Conservation (phyloP, 805 yeast genomes). For the Ogataea corticis region DNA sequence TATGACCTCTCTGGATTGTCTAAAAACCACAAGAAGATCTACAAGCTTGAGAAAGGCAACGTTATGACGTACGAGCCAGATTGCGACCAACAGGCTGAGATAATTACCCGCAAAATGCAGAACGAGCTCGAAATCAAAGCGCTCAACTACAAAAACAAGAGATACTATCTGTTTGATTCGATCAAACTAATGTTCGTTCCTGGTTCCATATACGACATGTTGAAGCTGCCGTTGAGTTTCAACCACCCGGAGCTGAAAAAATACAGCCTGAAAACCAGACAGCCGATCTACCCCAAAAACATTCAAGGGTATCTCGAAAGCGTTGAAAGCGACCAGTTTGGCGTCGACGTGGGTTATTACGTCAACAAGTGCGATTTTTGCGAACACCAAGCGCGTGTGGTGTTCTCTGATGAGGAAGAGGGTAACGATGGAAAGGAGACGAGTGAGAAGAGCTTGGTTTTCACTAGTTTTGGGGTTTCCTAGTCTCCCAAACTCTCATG, state of each 20-base stretch:
- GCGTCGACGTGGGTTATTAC: constrained; percentile 26
- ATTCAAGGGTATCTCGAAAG: constrained; percentile 19
- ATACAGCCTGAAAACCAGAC: constrained; percentile 23
- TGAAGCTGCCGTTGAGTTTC: constrained; percentile 22
- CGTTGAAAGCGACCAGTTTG: constrained; percentile 25
- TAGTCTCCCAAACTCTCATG: no score
- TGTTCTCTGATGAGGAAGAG: constrained; percentile 6
- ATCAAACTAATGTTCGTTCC: constrained; percentile 33
- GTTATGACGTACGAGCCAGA: constrained; percentile 23
- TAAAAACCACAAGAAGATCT: constrained; percentile 29
- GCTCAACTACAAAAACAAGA: constrained; percentile 26
- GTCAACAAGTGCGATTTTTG: constrained; percentile 25
- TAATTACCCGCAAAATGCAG: constrained; percentile 20
- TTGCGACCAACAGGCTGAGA: constrained; percentile 6
- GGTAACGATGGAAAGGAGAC: constrained; percentile 1
- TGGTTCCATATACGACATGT: constrained; percentile 19
- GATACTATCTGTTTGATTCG: constrained; percentile 31
- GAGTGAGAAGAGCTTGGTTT: neutral
- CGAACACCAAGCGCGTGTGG: constrained; percentile 7
- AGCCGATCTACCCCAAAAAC: constrained; percentile 19
- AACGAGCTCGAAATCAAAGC: constrained; percentile 32
- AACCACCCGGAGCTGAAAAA: constrained; percentile 12
- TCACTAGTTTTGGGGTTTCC: neutral
- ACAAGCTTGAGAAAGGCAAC: constrained; percentile 27
- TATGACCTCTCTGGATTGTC: constrained; percentile 27